A percentile compares a stretch with the other conserved stretches of the same genome.
phyloP scores from a whole-genome alignment of 225 moss, liverwort and hornwort species.

The Marchantia polymorpha region DNA sequence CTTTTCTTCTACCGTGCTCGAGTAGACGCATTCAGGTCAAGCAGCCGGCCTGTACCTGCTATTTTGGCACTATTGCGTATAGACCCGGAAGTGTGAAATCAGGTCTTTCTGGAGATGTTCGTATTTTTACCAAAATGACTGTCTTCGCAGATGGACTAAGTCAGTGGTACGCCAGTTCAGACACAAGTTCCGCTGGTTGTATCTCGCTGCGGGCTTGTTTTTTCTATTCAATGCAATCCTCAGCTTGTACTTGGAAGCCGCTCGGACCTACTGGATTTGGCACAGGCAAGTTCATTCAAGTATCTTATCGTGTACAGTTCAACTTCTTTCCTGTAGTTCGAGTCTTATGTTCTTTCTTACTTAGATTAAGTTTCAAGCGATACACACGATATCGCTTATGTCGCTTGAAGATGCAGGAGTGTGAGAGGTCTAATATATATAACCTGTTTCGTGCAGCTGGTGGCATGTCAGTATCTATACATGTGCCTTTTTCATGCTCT shows the following conservation, averaged over 20 bases:
- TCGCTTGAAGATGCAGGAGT: not conserved
- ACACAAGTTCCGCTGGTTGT: constrained; percentile 60
- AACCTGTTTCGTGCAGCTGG: constrained; percentile 40
- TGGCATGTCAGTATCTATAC: constrained; percentile 91
- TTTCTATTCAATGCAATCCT: constrained; percentile 53
- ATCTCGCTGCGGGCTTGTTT: constrained; percentile 51
- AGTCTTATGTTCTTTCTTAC: too few species aligned
- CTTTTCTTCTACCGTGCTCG: too few species aligned
- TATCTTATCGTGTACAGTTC: not conserved
- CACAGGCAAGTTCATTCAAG: constrained; percentile 56
- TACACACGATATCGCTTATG: too few species aligned
- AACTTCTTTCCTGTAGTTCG: too few species aligned
- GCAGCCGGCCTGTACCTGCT: too few species aligned
- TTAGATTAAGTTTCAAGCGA: not conserved
- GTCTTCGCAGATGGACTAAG: constrained; percentile 18
- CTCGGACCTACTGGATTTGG: constrained; percentile 81
- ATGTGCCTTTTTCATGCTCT: constrained; percentile 60
- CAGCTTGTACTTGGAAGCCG: constrained; percentile 65
- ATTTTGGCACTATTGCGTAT: too few species aligned
- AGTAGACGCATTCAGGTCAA: too few species aligned
- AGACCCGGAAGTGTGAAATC: too few species aligned
- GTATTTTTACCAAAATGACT: too few species aligned
- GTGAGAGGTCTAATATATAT: not conserved
- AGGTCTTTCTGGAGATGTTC: too few species aligned
- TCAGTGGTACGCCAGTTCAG: constrained; percentile 35